Base-by-base conservation (phyloP, 192 early-diverging fungal species). In the Coemansia sp. region DNA sequence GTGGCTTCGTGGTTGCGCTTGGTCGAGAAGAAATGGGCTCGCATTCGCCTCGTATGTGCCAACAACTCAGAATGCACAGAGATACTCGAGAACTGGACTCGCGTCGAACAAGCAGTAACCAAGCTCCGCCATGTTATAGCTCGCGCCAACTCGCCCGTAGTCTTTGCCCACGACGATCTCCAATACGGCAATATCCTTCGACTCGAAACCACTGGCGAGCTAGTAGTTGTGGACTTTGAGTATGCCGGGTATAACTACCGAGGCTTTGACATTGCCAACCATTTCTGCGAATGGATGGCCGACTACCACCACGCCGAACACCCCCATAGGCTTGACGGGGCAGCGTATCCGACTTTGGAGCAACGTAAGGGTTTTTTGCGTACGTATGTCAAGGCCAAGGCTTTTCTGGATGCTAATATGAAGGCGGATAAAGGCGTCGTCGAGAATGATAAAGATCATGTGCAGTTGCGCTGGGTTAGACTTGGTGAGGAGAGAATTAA, bases 131-230 rank as follows among this genome's bases (percentile, higher is more conserved):
- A 49, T 2, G 86, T 87, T 27, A 85, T 93, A 7, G 86, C 84
- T 3, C 68, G 73, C 22, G 27, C 29, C 22, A 86, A 89, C 34
- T 87, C 85, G 7, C 93, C 94, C 1, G 67, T 94, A 0, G 92
- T 97, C 15, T 95, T 97, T 85, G 89, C 90, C n/a, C 95, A 97
- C 74, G 95, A 93, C 65, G 95, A 97, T 71, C 60, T 84, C 39
- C 95, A 97, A 84, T 95, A 93, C 71, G 95, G 95, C 40, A 97
- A 97, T 70, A 90, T 97, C 43, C 80, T 97, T n/a, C 83, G 89
- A 47, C 74, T 90, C 24, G 74, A 89, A 27, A 74, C 64, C 11
- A 86, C 79, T 3, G 85, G 81, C 47, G 87, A 90, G 60, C 76
- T 95, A 6, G 89, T 93, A 0, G 85, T 93, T 0, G 90, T 95